Evolutionary conservation across 139 green algal genomes (phyloP).

Genomic region (Micractinium sp.): DNA sequence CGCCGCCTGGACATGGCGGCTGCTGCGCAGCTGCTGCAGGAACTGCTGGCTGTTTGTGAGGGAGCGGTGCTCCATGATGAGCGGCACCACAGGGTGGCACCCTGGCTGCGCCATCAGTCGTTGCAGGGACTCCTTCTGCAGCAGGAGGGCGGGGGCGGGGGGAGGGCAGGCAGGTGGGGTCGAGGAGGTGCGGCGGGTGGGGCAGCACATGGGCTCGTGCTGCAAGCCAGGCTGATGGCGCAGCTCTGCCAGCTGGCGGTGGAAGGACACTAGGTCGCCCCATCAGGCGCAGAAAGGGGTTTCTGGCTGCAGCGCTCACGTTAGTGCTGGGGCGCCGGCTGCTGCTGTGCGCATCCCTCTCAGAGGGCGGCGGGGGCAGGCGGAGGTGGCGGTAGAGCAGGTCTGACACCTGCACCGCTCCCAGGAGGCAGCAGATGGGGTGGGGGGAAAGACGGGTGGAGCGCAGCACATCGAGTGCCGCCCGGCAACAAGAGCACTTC

Average conservation of each 20-base stretch:
- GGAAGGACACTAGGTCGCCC: neutral
- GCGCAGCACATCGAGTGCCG: neutral
- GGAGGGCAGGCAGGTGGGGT: neutral
- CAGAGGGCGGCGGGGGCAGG: neutral
- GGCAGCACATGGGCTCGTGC: too few species aligned
- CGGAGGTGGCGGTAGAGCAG: slow-evolving; percentile 23
- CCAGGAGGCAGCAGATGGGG: neutral
- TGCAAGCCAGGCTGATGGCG: neutral
- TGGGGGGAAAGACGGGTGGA: neutral
- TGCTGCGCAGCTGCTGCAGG: neutral
- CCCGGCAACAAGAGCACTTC: neutral
- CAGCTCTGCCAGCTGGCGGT: too few species aligned
- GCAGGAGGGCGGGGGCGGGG: neutral
- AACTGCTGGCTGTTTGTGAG: neutral
- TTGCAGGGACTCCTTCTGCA: slow-evolving; percentile 58
- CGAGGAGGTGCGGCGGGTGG: neutral
- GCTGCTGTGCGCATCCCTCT: slow-evolving; percentile 2
- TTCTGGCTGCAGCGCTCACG: neutral
- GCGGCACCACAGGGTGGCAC: slow-evolving; percentile 54
- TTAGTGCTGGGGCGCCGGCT: neutral
- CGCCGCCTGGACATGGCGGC: neutral
- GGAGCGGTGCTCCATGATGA: slow-evolving; percentile 67
- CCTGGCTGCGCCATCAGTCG: slow-evolving; percentile 44
- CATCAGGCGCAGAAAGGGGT: neutral
- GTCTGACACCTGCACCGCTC: neutral